These are phyloP conservation scores for Mycena latifolia DNA, from an alignment of 768 basidiomycete genomes.

Conservation along the genomic window DNA sequence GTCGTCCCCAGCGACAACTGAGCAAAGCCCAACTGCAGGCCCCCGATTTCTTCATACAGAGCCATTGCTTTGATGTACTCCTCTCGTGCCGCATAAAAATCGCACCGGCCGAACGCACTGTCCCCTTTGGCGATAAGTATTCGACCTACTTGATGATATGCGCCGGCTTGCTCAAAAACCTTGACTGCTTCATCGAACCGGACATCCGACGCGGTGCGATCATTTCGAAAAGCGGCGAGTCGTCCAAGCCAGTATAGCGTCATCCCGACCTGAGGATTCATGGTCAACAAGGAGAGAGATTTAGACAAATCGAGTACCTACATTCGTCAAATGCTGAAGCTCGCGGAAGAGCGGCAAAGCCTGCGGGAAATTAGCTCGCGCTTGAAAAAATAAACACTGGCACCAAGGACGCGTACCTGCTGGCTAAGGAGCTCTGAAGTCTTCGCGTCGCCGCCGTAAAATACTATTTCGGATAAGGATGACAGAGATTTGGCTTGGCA, in stretches of 20 bases:
- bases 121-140: conserved; percentile 31
- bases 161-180: conserved; percentile 24
- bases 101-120: conserved; percentile 26
- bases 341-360: conserved; percentile 36
- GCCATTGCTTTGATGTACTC: conserved; percentile 23
- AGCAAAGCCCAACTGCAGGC: conserved; percentile 21
- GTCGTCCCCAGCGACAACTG: conserved; percentile 28
- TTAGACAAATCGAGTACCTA: too few relatives aligned
- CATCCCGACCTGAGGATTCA: conserved; percentile 17
- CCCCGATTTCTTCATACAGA: conserved; percentile 19
- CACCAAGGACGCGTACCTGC: conserved; percentile 8
- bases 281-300: too few relatives aligned
- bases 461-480: conserved; percentile 32
- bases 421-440: conserved; percentile 20
- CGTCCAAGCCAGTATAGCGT: conserved; percentile 26
- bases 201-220: conserved; percentile 26
- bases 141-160: conserved; percentile 16
- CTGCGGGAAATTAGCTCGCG: conserved; percentile 10
- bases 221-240: conserved; percentile 25
- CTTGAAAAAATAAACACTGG: background rate
- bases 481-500: conserved; percentile 36
- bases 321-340: conserved; percentile 31
- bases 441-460: conserved; percentile 25
- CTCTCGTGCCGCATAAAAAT: conserved; percentile 28
- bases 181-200: conserved; percentile 30